phyloP scores from a whole-genome alignment of 2,329 filamentous ascomycete species.

The Fragosphaeria purpurea region DNA sequence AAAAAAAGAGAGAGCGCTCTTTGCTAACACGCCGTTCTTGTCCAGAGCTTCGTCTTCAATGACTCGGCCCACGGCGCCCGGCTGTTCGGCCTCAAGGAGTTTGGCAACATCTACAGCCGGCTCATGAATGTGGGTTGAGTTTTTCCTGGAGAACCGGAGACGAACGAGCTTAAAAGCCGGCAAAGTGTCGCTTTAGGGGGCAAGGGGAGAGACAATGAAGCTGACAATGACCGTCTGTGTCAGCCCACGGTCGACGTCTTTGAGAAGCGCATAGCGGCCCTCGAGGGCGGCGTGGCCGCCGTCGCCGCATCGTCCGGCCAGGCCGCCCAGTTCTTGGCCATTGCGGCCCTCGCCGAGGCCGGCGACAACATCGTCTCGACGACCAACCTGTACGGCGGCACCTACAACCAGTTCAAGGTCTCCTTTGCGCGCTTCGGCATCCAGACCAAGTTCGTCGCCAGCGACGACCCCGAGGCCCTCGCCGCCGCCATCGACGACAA shows the following conservation, averaged over 20 bases:
- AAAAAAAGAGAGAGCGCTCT: constrained; percentile 6
- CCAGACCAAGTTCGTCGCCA: constrained; percentile 74
- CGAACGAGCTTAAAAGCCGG: too few relatives aligned
- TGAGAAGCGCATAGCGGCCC: constrained; percentile 89
- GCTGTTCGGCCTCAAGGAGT: constrained; percentile 93
- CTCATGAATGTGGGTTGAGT: constrained; percentile 59
- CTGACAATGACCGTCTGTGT: not conserved
- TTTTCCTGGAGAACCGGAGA: too few relatives aligned
- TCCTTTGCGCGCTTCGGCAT: constrained; percentile 80
- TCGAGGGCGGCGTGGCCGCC: constrained; percentile 84
- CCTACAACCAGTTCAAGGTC: constrained; percentile 96
- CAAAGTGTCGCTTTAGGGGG: too few relatives aligned
- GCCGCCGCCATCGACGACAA: constrained; percentile 77
- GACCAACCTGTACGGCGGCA: constrained; percentile 85
- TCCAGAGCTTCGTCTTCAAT: constrained; percentile 76
- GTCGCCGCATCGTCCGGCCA: constrained; percentile 80
- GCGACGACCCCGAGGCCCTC: constrained; percentile 71
- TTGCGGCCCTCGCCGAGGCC: constrained; percentile 70
- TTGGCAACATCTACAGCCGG: constrained; percentile 95
- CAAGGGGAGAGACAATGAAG: not conserved
- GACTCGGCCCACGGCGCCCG: constrained; percentile 91
- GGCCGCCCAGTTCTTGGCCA: constrained; percentile 83
- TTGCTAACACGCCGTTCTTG: not conserved
- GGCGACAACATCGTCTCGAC: constrained; percentile 94
- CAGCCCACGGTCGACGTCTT: constrained; percentile 91